These are phyloP conservation scores for Chlorencoelia australis DNA, from an alignment of 2,329 filamentous ascomycete genomes.

Conservation along the genomic window DNA sequence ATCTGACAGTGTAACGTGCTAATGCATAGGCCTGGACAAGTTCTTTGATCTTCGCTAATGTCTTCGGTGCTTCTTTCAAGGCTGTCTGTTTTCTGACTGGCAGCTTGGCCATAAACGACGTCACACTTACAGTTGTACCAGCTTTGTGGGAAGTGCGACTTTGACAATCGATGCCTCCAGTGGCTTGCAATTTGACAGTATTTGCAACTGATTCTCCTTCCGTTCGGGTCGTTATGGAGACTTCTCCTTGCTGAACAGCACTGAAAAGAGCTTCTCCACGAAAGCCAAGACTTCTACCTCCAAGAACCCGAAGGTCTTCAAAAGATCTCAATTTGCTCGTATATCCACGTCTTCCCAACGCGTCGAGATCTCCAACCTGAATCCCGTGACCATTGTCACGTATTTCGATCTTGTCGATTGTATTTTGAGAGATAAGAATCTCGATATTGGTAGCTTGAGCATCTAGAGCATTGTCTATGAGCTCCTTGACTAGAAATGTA, in stretches of 20 bases:
- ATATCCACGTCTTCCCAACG: conserved; percentile 54
- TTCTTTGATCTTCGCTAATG: conserved; percentile 45
- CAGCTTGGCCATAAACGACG: conserved; percentile 46
- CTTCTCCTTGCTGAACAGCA: conserved; percentile 46
- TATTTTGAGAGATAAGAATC: conserved; percentile 53
- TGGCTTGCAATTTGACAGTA: conserved; percentile 33
- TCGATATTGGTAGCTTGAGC: conserved; percentile 57
- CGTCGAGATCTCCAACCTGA: conserved; percentile 45
- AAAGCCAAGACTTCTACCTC: conserved; percentile 58
- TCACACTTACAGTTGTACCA: conserved; percentile 59
- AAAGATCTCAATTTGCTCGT: conserved; percentile 65
- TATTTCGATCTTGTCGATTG: conserved; percentile 59
- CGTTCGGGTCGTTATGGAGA: conserved; percentile 55
- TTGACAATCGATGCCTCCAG: conserved; percentile 30
- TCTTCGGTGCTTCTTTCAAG: conserved; percentile 47
- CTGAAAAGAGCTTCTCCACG: conserved; percentile 65
- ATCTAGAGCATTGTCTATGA: conserved; percentile 69
- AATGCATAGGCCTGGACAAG: conserved; percentile 56
- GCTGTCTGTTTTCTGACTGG: conserved; percentile 54
- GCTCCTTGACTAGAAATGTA: conserved; percentile 59
- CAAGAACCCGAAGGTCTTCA: conserved; percentile 47
- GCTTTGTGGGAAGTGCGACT: conserved; percentile 40
- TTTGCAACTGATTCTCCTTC: conserved; percentile 49
- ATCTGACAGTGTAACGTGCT: conserved; percentile 50
- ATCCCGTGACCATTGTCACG: conserved; percentile 69